Conservation (phyloP, 495 filamentous ascomycete genomes). For the Cladorrhinum samala region DNA sequence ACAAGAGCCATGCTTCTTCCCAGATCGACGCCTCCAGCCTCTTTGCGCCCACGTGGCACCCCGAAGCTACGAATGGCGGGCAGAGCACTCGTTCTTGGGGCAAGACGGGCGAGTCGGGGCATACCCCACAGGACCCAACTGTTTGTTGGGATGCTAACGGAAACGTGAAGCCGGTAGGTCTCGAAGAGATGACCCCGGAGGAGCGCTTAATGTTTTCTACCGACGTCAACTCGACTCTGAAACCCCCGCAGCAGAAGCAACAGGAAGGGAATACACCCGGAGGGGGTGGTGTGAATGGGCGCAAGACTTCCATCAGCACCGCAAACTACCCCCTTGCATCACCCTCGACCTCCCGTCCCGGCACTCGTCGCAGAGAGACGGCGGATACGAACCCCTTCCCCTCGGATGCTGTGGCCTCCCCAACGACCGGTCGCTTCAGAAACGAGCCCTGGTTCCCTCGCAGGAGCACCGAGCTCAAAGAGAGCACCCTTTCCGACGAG, state of each 20-base stretch:
- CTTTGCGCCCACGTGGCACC: constrained; percentile 71
- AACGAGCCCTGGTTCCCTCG: constrained; percentile 59
- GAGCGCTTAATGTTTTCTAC: constrained; percentile 80
- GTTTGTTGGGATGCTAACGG: constrained; percentile 87
- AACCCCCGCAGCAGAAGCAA: constrained; percentile 54
- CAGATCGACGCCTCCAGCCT: constrained; percentile 58
- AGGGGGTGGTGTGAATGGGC: constrained; percentile 46
- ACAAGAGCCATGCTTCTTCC: constrained; percentile 52
- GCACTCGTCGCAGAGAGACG: constrained; percentile 78
- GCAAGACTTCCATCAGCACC: constrained; percentile 70
- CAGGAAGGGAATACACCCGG: constrained; percentile 58
- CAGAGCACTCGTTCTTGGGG: constrained; percentile 63
- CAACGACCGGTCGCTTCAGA: constrained; percentile 44
- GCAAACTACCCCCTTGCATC: constrained; percentile 47
- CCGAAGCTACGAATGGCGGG: constrained; percentile 56
- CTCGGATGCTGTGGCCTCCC: constrained; percentile 41
- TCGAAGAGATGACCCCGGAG: constrained; percentile 71
- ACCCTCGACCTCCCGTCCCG: constrained; percentile 63
- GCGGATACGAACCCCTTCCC: constrained; percentile 68
- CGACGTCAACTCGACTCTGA: constrained; percentile 89
- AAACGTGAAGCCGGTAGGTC: constrained; percentile 60
- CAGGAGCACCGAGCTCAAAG: constrained; percentile 56
- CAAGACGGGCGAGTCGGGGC: constrained; percentile 62
- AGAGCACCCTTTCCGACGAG: constrained; percentile 39
- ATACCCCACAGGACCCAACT: constrained; percentile 49